Conservation (phyloP, 75 land plant species). For the Pinus taeda region DNA sequence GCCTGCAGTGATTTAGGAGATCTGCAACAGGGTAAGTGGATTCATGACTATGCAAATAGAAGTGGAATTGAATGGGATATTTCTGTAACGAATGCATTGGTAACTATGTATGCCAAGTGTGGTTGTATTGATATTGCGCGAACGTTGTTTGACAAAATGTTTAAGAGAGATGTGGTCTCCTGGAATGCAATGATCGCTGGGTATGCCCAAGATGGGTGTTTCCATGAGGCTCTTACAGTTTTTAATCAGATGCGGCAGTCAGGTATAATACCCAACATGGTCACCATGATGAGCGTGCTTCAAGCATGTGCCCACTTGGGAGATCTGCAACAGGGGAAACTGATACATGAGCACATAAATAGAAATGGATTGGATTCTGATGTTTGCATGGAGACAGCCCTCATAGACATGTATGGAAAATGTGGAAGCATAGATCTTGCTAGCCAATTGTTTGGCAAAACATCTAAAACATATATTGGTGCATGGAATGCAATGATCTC, state of each 20-base stretch:
- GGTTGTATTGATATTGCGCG: constrained; percentile 25
- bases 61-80: constrained; percentile 45
- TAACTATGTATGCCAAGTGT: constrained; percentile 51
- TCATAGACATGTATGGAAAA: constrained; percentile 32
- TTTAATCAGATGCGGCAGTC: constrained; percentile 36
- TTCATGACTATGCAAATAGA: constrained; percentile 41
- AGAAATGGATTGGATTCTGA: constrained; percentile 10
- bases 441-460: constrained; percentile 13
- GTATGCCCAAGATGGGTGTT: constrained; percentile 22
- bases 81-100: constrained; percentile 47
- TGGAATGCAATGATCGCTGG: constrained; percentile 59
- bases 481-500: constrained; percentile 35
- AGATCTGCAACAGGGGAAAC: constrained; percentile 53
- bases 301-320: constrained; percentile 3
- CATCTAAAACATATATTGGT: constrained; percentile 20
- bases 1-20: constrained; percentile 30
- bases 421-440: constrained; percentile 32
- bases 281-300: constrained; percentile 4
- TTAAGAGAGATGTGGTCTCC: constrained; percentile 40
- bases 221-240: constrained; percentile 38
- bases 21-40: constrained; percentile 20
- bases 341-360: no score
- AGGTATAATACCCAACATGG: constrained; percentile 14
- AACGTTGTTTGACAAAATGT: constrained; percentile 21
- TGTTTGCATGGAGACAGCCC: constrained; percentile 17